Percentiles rank a stretch among this genome's conserved stretches.
Conservation (phyloP, 169 alveolate species). For the Plasmodium coatneyi region DNA sequence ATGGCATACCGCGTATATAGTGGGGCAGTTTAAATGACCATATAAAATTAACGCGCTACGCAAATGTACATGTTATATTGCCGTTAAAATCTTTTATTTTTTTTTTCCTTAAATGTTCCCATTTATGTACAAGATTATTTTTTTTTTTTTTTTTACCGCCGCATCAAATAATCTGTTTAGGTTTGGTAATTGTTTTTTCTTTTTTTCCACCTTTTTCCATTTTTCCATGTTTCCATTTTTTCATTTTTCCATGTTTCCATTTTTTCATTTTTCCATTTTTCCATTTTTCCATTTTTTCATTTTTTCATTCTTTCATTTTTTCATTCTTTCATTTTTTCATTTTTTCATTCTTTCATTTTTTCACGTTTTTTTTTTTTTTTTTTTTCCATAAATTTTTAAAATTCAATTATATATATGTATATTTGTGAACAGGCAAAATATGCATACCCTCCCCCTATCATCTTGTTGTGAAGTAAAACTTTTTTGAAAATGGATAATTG, state of each 20-base stretch:
- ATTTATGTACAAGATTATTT: background rate
- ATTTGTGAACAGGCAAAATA: background rate
- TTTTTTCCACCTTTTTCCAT: background rate
- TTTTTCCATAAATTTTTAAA: background rate
- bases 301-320: background rate
- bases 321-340: background rate
- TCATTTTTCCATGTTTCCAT: no score
- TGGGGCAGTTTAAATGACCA: background rate
- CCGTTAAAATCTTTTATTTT: background rate
- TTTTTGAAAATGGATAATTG: constrained; percentile 3
- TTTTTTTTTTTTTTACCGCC: background rate
- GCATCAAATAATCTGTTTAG: background rate
- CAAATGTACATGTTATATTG: background rate
- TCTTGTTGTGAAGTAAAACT: background rate
- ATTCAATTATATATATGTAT: background rate
- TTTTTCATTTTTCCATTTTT: background rate
- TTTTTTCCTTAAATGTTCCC: background rate
- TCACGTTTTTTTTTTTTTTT: constrained; percentile 1
- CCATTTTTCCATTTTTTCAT: background rate
- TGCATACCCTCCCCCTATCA: background rate
- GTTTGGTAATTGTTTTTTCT: background rate
- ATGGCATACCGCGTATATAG: background rate
- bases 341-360: background rate
- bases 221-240: background rate
- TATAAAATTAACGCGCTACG: background rate